These are phyloP conservation scores for Ciborinia camelliae DNA, from an alignment of 2,329 filamentous ascomycete species.

Conservation along the genomic window DNA sequence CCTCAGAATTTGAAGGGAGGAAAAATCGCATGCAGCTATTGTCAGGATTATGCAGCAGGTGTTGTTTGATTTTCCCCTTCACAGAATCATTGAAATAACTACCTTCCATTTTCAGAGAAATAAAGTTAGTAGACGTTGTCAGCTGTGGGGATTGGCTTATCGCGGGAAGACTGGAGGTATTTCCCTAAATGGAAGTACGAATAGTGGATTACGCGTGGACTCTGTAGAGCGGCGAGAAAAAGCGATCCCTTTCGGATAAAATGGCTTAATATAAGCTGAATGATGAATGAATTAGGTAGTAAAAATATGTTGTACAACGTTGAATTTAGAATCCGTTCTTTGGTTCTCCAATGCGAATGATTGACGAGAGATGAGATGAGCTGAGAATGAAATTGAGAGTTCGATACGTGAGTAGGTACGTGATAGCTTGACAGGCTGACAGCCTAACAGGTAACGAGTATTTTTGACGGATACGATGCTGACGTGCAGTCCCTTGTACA, in stretches of 20 bases:
- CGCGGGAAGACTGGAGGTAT: neutral
- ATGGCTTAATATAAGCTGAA: constrained; percentile 9
- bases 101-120: constrained; percentile 11
- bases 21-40: neutral
- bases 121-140: constrained; percentile 7
- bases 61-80: neutral
- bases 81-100: neutral
- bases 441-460: neutral
- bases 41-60: neutral
- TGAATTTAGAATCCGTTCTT: neutral
- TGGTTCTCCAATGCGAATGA: neutral
- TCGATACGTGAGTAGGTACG: neutral
- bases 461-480: constrained; percentile 1
- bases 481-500: neutral
- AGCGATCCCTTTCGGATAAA: neutral
- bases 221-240: neutral
- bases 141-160: constrained; percentile 1
- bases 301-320: constrained; percentile 5
- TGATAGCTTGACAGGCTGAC: too few relatives aligned
- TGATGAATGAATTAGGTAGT: neutral
- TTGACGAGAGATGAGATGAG: constrained; percentile 12
- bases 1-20: neutral
- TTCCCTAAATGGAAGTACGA: neutral
- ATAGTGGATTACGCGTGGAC: too few relatives aligned
- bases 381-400: constrained; percentile 3